Conservation (phyloP, 2,329 filamentous ascomycete species). For the Sporothrix inflata region DNA sequence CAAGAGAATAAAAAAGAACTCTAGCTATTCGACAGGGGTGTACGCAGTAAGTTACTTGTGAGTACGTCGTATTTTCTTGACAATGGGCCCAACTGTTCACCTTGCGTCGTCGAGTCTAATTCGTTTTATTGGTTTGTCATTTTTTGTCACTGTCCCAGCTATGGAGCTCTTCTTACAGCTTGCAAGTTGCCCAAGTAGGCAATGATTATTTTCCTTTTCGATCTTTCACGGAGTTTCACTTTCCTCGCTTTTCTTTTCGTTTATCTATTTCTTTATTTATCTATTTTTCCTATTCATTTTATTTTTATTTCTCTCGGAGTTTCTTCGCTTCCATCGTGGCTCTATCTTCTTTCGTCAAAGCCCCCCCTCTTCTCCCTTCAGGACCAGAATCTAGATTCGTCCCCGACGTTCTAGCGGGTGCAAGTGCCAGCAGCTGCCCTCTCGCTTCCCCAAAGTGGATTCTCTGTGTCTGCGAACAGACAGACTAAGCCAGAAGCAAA, state of each 20-base stretch:
- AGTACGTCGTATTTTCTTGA: neutral
- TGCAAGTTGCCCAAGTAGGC: neutral
- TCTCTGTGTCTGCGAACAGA: neutral
- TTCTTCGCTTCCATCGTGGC: neutral
- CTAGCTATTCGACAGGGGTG: neutral
- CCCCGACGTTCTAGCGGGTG: neutral
- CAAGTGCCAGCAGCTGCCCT: conserved; percentile 4
- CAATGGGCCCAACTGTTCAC: neutral
- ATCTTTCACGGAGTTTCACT: neutral
- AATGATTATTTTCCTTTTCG: neutral
- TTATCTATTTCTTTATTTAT: neutral
- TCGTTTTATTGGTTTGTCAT: conserved; percentile 14
- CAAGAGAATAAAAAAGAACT: neutral
- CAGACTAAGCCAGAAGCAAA: conserved; percentile 11
- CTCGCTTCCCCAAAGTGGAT: neutral
- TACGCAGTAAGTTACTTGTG: neutral
- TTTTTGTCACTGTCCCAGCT: neutral
- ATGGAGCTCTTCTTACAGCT: neutral
- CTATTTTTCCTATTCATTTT: neutral
- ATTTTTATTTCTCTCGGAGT: neutral
- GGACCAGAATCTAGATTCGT: neutral
- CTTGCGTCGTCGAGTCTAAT: neutral
- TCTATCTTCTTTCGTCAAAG: too few species aligned
- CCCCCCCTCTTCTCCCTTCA: neutral
- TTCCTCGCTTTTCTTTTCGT: neutral